Conservation (phyloP, 306 rosid species). For the Coriaria nepalensis region DNA sequence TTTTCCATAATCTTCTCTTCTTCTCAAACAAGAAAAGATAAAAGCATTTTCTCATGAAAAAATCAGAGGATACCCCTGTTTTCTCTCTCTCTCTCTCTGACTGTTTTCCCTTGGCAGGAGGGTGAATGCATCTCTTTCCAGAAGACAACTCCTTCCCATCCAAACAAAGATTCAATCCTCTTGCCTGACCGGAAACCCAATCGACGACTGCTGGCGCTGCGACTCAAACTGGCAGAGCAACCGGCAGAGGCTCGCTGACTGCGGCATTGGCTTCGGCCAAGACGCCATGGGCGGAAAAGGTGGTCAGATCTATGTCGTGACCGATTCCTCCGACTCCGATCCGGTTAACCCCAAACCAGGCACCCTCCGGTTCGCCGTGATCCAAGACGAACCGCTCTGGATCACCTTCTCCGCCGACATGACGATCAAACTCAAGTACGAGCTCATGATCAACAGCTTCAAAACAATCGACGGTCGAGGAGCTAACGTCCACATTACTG, state of each 20-base stretch:
- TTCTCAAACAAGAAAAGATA: not conserved
- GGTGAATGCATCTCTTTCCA: conserved; percentile 43
- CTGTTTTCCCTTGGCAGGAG: conserved; percentile 29
- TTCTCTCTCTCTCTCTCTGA: not conserved
- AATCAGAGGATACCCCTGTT: conserved; percentile 3
- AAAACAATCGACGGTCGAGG: conserved; percentile 94
- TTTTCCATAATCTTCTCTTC: conserved; percentile 2
- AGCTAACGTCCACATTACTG: conserved; percentile 45
- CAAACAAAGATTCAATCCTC: conserved; percentile 21
- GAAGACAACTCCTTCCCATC: conserved; percentile 33
- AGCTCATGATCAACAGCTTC: conserved; percentile 75
- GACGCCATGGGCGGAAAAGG: conserved; percentile 80
- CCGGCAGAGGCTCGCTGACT: conserved; percentile 77
- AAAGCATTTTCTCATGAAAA: conserved; percentile 8
- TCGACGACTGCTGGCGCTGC: conserved; percentile 97
- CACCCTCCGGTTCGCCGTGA: conserved; percentile 90
- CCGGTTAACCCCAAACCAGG: conserved; percentile 65
- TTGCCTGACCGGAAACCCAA: conserved; percentile 71
- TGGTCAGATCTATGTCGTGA: conserved; percentile 80
- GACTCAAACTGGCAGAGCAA: conserved; percentile 41
- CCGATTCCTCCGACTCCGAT: conserved; percentile 83
- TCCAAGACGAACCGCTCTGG: conserved; percentile 86
- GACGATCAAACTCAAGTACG: conserved; percentile 64
- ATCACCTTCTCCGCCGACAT: conserved; percentile 56
- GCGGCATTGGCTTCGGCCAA: conserved; percentile 78